Evolutionary conservation across 2,329 filamentous ascomycete genomes (phyloP).

Genomic region (Colletotrichum abscissum): DNA sequence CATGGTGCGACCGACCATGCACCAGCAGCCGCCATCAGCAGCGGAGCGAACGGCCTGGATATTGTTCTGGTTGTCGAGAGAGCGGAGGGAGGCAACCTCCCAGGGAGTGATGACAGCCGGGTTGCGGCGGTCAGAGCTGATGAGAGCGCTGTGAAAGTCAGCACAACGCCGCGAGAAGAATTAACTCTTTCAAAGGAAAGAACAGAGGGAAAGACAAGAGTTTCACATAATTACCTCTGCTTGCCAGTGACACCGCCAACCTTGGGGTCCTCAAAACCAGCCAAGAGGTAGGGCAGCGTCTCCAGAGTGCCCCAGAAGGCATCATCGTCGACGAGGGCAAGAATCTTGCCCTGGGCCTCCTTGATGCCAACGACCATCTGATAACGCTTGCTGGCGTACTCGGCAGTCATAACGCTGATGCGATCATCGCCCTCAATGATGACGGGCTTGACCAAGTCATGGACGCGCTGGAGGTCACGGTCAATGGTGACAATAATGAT

Average conservation of each 20-base stretch:
- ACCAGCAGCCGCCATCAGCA: slow-evolving; percentile 41
- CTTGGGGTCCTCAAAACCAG: slow-evolving; percentile 40
- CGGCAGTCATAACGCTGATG: slow-evolving; percentile 36
- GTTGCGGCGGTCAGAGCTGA: slow-evolving; percentile 37
- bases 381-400: slow-evolving; percentile 40
- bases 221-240: slow-evolving; percentile 33
- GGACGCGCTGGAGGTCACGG: slow-evolving; percentile 21
- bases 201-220: too few species aligned
- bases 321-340: slow-evolving; percentile 45
- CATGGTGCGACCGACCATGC: slow-evolving; percentile 43
- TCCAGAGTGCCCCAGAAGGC: slow-evolving; percentile 35
- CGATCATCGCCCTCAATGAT: neutral
- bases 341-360: slow-evolving; percentile 36
- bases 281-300: slow-evolving; percentile 39
- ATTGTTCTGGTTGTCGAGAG: slow-evolving; percentile 36
- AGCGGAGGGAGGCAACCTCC: slow-evolving; percentile 43
- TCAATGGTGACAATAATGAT: slow-evolving; percentile 43
- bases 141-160: slow-evolving; percentile 32
- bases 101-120: slow-evolving; percentile 39
- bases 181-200: too few species aligned
- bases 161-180: neutral
- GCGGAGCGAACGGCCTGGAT: slow-evolving; percentile 37
- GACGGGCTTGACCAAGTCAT: slow-evolving; percentile 8
- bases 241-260: slow-evolving; percentile 40
- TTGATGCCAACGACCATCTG: slow-evolving; percentile 41